Conservation (phyloP, 352 stramenopile species). For the Pythium biforme region DNA sequence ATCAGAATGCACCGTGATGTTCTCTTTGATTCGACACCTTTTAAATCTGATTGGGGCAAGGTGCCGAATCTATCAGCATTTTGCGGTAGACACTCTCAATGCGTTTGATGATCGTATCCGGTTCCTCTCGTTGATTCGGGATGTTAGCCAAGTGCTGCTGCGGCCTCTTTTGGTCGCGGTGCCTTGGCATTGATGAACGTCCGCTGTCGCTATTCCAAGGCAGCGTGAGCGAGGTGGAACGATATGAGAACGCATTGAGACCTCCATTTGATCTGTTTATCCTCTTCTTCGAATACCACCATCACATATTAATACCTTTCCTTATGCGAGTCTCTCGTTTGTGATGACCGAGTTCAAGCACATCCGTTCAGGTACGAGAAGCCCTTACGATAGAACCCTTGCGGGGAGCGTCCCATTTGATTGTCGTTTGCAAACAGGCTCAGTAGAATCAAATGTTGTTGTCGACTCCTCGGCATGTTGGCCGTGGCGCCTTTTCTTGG, state of each 20-base stretch:
- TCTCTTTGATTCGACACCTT: constrained; percentile 5
- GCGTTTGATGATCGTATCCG: constrained; percentile 1
- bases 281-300: no score
- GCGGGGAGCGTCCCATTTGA: no score
- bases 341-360: no score
- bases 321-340: no score
- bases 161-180: not conserved
- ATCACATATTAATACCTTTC: no score
- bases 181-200: not conserved
- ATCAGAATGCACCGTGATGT: not conserved
- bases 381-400: no score
- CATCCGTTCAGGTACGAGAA: no score
- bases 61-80: constrained; percentile 2
- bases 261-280: no score
- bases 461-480: no score
- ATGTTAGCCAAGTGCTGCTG: not conserved
- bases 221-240: constrained; percentile 1
- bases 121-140: constrained; percentile 6
- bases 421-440: no score
- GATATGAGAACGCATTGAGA: not conserved
- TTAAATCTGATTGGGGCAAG: not conserved
- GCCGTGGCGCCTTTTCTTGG: no score
- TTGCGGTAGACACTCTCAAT: constrained; percentile 6
- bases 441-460: no score
- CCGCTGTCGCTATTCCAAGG: constrained; percentile 1